Conservation (phyloP, 2,329 filamentous ascomycete genomes). For the Trichoderma pleuroti region DNA sequence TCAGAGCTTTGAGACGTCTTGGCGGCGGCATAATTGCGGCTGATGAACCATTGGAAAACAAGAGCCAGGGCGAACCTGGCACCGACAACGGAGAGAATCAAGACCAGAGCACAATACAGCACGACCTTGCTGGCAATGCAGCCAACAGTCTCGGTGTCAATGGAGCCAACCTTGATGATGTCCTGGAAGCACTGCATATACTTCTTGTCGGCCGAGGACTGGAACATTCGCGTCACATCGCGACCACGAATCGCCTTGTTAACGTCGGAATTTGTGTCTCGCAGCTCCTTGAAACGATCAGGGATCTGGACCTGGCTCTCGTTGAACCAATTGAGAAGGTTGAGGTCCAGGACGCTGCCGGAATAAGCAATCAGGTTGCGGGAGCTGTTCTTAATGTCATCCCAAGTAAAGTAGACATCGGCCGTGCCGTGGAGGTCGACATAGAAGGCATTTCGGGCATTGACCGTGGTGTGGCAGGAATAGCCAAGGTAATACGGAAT, state of each 20-base stretch:
- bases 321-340: slow-evolving; percentile 90
- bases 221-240: slow-evolving; percentile 86
- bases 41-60: slow-evolving; percentile 94
- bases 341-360: slow-evolving; percentile 84
- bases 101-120: slow-evolving; percentile 84
- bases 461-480: slow-evolving; percentile 75
- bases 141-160: slow-evolving; percentile 93
- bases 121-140: slow-evolving; percentile 98
- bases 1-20: slow-evolving; percentile 82
- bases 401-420: slow-evolving; percentile 95
- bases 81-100: slow-evolving; percentile 85
- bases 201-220: slow-evolving; percentile 72
- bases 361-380: slow-evolving; percentile 94
- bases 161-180: slow-evolving; percentile 91
- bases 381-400: slow-evolving; percentile 82
- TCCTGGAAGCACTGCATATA: slow-evolving; percentile 85
- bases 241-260: slow-evolving; percentile 70
- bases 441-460: slow-evolving; percentile 73
- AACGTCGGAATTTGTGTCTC: slow-evolving; percentile 57
- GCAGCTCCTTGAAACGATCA: slow-evolving; percentile 72
- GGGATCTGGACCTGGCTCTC: slow-evolving; percentile 72
- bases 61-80: slow-evolving; percentile 86
- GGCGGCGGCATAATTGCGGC: slow-evolving; percentile 75
- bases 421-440: slow-evolving; percentile 61
- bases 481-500: slow-evolving; percentile 78